These are phyloP conservation scores for Pachysolen tannophilus DNA, from an alignment of 805 yeast species.

Conservation along the genomic window DNA sequence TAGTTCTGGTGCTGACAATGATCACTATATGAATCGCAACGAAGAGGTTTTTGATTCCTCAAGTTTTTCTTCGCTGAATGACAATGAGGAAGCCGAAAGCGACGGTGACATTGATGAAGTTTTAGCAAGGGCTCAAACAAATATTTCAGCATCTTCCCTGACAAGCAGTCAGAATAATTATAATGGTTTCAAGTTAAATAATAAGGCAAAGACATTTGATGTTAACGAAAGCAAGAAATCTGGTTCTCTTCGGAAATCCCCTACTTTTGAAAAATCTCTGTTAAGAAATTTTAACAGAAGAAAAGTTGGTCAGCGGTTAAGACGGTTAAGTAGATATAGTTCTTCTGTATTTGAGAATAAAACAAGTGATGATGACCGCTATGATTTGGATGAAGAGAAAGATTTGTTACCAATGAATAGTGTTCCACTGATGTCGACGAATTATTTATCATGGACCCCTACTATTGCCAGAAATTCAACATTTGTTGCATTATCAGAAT, in stretches of 20 bases:
- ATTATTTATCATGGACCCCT: slow-evolving; percentile 84
- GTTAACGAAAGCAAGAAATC: slow-evolving; percentile 17
- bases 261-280: slow-evolving; percentile 43
- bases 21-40: too few relatives aligned
- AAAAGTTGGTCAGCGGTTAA: slow-evolving; percentile 22
- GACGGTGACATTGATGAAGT: slow-evolving; percentile 11
- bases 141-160: slow-evolving; percentile 26
- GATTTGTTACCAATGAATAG: slow-evolving; percentile 7
- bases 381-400: slow-evolving; percentile 25
- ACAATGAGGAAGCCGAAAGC: not conserved
- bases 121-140: slow-evolving; percentile 22
- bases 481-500: slow-evolving; percentile 71
- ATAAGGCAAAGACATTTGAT: slow-evolving; percentile 44
- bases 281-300: slow-evolving; percentile 25
- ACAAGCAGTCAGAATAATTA: slow-evolving; percentile 27
- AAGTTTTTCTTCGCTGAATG: too few relatives aligned
- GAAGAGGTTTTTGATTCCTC: too few relatives aligned
- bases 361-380: slow-evolving; percentile 12
- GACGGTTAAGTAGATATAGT: slow-evolving; percentile 19
- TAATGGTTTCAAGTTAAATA: slow-evolving; percentile 26
- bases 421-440: slow-evolving; percentile 39
- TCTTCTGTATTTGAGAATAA: slow-evolving; percentile 17
- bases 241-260: slow-evolving; percentile 27
- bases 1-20: too few relatives aligned
- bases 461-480: slow-evolving; percentile 91